These are phyloP conservation scores for Plectranthus barbatus DNA, from an alignment of 257 asterid genomes.

Conservation along the genomic window DNA sequence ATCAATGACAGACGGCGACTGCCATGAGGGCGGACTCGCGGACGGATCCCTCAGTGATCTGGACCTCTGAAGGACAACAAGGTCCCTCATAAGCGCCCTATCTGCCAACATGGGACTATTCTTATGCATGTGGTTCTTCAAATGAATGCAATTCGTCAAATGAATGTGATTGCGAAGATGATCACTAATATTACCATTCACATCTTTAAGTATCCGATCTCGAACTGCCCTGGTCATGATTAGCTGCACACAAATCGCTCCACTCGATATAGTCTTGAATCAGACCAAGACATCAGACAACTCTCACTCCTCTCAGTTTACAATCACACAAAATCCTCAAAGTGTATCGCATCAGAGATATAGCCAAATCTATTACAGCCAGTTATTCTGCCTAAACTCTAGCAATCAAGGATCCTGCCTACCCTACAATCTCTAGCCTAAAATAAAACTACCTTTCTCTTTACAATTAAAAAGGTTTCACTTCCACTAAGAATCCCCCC, in stretches of 20 bases:
- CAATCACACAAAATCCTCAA: conserved; percentile 19
- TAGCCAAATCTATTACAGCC: conserved; percentile 14
- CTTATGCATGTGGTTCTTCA: conserved; percentile 95
- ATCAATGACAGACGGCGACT: conserved; percentile 54
- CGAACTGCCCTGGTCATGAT: conserved; percentile 86
- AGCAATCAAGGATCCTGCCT: conserved; percentile 16
- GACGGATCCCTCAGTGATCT: conserved; percentile 92
- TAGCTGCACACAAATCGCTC: conserved; percentile 37
- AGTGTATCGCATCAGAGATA: conserved; percentile 8
- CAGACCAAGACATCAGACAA: conserved; percentile 27
- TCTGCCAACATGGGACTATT: conserved; percentile 80
- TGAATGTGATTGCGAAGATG: conserved; percentile 92
- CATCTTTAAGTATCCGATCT: conserved; percentile 86
- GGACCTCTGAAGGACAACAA: conserved; percentile 77
- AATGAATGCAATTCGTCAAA: conserved; percentile 94
- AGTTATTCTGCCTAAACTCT: conserved; percentile 9
- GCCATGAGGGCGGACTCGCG: conserved; percentile 81
- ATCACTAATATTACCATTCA: conserved; percentile 67
- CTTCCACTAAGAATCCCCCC: not conserved
- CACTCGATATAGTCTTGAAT: conserved; percentile 19
- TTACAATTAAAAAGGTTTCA: not conserved
- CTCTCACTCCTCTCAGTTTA: conserved; percentile 26
- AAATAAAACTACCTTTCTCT: not conserved
- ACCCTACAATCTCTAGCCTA: conserved; percentile 4
- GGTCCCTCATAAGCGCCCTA: conserved; percentile 78